Percentiles rank a stretch among this genome's conserved stretches.
Conservation (phyloP, 1,284 basidiomycete species). For the Apiotrichum laibachii region DNA sequence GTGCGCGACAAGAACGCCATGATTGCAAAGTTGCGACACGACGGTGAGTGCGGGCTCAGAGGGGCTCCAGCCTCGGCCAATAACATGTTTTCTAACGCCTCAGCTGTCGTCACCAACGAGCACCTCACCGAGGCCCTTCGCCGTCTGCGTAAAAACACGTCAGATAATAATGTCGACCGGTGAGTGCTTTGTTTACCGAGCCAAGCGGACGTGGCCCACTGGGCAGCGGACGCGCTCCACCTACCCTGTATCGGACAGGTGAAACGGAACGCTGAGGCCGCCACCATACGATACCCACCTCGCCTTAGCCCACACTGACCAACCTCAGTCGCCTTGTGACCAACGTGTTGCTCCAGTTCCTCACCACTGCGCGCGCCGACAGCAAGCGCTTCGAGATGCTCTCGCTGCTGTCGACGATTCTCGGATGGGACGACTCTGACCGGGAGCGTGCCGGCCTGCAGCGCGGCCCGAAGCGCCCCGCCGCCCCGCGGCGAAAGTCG, state of each 20-base stretch:
- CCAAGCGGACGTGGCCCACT: too few species aligned
- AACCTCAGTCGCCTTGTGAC: constrained; percentile 73
- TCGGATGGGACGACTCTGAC: constrained; percentile 86
- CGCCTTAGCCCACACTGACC: not conserved
- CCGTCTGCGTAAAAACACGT: constrained; percentile 76
- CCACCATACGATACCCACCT: not conserved
- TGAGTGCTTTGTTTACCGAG: constrained; percentile 26
- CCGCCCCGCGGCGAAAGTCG: constrained; percentile 60
- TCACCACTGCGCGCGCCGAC: constrained; percentile 85
- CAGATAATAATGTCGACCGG: constrained; percentile 84
- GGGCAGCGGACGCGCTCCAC: not conserved
- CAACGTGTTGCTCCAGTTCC: constrained; percentile 89
- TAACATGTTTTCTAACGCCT: constrained; percentile 17
- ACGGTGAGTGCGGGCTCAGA: constrained; percentile 60
- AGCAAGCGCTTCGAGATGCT: constrained; percentile 97
- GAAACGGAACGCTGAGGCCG: too few species aligned
- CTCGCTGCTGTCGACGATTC: constrained; percentile 76
- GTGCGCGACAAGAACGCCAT: constrained; percentile 90
- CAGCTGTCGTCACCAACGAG: constrained; percentile 93
- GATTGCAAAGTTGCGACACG: constrained; percentile 89
- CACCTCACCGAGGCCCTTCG: constrained; percentile 97
- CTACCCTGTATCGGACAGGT: not conserved
- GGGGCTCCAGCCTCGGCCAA: constrained; percentile 8
- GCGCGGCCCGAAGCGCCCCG: constrained; percentile 45
- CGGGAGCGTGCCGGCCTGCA: constrained; percentile 86